Evolutionary conservation across 148 eudicot genomes (phyloP).

Genomic region (Chenopodium quinoa): DNA sequence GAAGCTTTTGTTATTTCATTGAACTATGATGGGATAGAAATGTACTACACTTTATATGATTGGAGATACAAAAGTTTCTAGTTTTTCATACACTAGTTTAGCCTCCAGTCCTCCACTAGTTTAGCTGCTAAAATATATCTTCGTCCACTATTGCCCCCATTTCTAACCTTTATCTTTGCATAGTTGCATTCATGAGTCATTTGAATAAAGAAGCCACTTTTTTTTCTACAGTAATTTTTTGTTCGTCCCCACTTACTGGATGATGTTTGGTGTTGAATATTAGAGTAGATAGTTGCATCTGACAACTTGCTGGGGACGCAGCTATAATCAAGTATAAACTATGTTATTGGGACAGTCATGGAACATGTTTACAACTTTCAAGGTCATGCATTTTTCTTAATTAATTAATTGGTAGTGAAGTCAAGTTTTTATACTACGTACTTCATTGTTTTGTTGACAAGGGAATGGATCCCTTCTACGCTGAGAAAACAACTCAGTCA

Average conservation of each 20-base stretch:
- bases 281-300: background rate
- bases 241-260: conserved; percentile 1
- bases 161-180: background rate
- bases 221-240: background rate
- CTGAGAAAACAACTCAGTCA: background rate
- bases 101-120: background rate
- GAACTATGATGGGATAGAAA: background rate
- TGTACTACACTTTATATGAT: background rate
- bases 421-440: too few relatives aligned
- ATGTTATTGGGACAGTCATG: background rate
- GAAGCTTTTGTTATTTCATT: background rate
- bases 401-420: too few relatives aligned
- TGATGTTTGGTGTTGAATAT: background rate
- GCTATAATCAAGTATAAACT: conserved; percentile 3
- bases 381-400: background rate
- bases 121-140: background rate
- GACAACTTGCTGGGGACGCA: conserved; percentile 17
- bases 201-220: background rate
- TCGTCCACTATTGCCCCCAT: background rate
- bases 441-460: background rate
- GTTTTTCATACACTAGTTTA: background rate
- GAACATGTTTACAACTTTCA: conserved; percentile 7
- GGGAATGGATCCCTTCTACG: background rate
- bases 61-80: background rate
- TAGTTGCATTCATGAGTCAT: background rate